Evolutionary conservation across 108 stramenopile genomes (phyloP), one percentile per base, ranked within the genome.

Genomic region (Cylindrotheca closterium): DNA sequence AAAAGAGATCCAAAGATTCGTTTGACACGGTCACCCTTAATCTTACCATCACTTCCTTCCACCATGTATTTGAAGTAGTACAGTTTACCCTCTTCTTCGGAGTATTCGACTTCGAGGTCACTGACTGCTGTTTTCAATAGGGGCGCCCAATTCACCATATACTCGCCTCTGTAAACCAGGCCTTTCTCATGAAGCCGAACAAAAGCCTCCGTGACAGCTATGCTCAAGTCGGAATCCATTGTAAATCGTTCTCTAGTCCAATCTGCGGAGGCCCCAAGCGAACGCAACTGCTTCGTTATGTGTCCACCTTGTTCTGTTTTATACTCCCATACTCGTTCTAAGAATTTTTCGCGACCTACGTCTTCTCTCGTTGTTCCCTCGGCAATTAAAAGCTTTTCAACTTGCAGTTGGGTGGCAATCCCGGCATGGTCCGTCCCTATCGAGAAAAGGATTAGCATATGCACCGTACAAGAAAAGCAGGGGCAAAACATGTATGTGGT

Each of bases 111-210:
- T 65, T 99, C 99, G 30, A 98, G 79, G 52, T 99, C 99, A 68
- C 89, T 91, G 21, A 99, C 94, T 0, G 97, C 99, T 3, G 99
- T 99, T 71, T 95, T 94, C n/a, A 99, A 79, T 49, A 83, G 58
- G 0, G 99, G 99, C 46, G 94, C 94, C 99, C 99, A 99, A 67
- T 99, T 98, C 30, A 99, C 99, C 95, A 98, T 96, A 78, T 95
- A 95, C 58, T 88, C 87, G 21, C 93, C 92, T 28, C 95, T 80
- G 68, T 99, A 99, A 2, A 99, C 87, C 52, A 97, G 62, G 1
- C 97, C 98, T 74, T 88, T 86, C 52, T 97, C 96, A 68, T 97
- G 86, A 63, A 99, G 71, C 30, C 95, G 75, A 5, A 93, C 91
- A 82, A 99, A 99, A 27, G 99, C 98, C 72, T 97, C 96, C 0